phyloP scores from a whole-genome alignment of 2,329 filamentous ascomycete genomes.

The Clonostachys chloroleuca region DNA sequence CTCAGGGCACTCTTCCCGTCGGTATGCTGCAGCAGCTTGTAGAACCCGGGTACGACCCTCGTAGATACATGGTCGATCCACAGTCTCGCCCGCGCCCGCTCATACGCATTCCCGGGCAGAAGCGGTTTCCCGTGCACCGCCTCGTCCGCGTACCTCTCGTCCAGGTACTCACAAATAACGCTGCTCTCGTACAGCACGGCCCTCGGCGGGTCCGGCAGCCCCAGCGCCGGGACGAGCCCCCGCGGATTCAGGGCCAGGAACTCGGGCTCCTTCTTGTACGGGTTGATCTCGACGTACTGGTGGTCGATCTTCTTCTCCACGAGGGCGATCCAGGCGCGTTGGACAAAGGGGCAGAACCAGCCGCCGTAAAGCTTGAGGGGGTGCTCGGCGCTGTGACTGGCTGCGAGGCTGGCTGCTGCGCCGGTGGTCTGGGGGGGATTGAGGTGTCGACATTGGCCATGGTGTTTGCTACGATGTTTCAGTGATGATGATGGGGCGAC shows the following conservation, averaged over 20 bases:
- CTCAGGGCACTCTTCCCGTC: conserved; percentile 35
- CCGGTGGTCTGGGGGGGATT: conserved; percentile 42
- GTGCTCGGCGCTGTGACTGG: conserved; percentile 38
- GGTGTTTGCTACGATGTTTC: conserved; percentile 1
- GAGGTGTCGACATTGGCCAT: conserved; percentile 45
- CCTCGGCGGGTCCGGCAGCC: conserved; percentile 31
- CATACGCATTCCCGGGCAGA: conserved; percentile 58
- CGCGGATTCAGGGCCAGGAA: conserved; percentile 71
- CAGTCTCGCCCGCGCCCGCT: conserved; percentile 59
- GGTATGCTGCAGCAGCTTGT: conserved; percentile 56
- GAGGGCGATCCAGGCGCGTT: conserved; percentile 69
- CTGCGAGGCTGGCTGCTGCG: conserved; percentile 40
- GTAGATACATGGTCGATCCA: conserved; percentile 72
- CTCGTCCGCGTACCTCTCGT: conserved; percentile 60
- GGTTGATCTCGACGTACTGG: conserved; percentile 75
- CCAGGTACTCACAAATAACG: conserved; percentile 71
- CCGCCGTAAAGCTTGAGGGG: conserved; percentile 64
- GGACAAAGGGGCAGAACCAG: conserved; percentile 72
- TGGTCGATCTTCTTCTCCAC: conserved; percentile 70
- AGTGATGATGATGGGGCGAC: not conserved
- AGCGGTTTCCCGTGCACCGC: conserved; percentile 37
- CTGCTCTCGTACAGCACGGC: conserved; percentile 69
- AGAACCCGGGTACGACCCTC: conserved; percentile 65
- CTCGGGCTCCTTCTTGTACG: conserved; percentile 66
- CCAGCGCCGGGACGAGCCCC: conserved; percentile 70